Base-by-base conservation (phyloP, 208 protist genomes). In the Angomonas ambiguus region DNA sequence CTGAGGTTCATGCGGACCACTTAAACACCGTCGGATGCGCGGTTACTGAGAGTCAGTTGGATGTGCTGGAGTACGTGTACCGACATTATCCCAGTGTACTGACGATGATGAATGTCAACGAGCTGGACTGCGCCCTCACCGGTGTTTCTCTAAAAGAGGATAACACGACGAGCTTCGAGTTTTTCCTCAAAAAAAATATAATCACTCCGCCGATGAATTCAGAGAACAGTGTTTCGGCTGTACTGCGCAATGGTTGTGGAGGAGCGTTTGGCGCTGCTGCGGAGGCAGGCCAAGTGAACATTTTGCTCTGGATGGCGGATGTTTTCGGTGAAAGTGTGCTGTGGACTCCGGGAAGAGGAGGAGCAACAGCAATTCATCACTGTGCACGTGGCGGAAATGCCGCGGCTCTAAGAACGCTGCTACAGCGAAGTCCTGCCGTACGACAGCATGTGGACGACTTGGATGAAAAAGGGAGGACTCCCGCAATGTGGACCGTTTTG, bases 401-500 rank as follows among this genome's bases (percentile, higher is more conserved):
- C 0, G 25, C 25, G 28, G 55, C 79, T 11, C 62, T 87, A 20
- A 45, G 56, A 28, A 59, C 38, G n/a, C 71, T 87, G 53, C 73
- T 91, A 33, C 38, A 38, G 28, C 8, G 53, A 5, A 30, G 33
- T 2, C 20, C 24, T 30, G 11, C 22, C 11, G 5, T 59, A 2
- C 5, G 5, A 35, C 45, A 67, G 6, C 67, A 87, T 25, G 62
- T 87, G n/a, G 80, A 87, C 32, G 67, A 35, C 3, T 31, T 22
- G 60, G 80, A 87, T 33, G n/a, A 72, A 5, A 25, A 18, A 33
- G 75, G 80, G 2, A 72, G 75, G 24, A 87, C 73, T 0, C 84
- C 76, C 0, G 78, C 80, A 4, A 70, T 81, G 70, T 87, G 80
- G 78, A 82, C 78, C 38, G 71, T 83, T n/a, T 32, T 81, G 53